A percentile compares a stretch with the other conserved stretches of the same genome.
phyloP scores from a whole-genome alignment of 345 rosid species.

The Corchorus capsularis region DNA sequence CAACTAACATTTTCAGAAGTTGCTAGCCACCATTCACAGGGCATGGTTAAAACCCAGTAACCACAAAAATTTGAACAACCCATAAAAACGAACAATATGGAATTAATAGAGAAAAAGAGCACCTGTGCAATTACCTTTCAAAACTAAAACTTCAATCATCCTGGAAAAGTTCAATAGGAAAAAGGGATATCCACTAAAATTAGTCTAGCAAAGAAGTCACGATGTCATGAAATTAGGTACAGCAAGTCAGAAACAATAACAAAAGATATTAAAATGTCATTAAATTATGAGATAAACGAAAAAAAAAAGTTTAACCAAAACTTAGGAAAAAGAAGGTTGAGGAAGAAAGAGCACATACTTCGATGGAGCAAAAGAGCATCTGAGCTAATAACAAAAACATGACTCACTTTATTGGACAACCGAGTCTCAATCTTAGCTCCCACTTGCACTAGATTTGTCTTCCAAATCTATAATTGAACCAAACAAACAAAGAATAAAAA shows the following conservation, averaged over 20 bases:
- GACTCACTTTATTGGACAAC: constrained; percentile 59
- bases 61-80: too few species aligned
- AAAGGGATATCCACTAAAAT: too few species aligned
- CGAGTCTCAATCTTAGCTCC: constrained; percentile 62
- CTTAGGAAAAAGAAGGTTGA: neutral
- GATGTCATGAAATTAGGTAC: neutral
- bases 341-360: constrained; percentile 41
- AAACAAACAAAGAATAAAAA: neutral
- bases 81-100: too few species aligned
- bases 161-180: too few species aligned
- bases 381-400: constrained; percentile 58
- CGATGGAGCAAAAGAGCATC: constrained; percentile 49
- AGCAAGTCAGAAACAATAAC: neutral
- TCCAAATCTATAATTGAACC: constrained; percentile 66
- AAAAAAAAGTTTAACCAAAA: neutral
- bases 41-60: too few species aligned
- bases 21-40: too few species aligned
- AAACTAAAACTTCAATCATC: too few species aligned
- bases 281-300: neutral
- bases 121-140: too few species aligned
- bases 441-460: constrained; percentile 82
- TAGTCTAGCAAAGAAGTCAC: too few species aligned
- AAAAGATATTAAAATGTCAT: neutral
- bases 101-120: too few species aligned
- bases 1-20: too few species aligned